Evolutionary conservation across 306 rosid species (phyloP).

Genomic region (Betula pendula): DNA sequence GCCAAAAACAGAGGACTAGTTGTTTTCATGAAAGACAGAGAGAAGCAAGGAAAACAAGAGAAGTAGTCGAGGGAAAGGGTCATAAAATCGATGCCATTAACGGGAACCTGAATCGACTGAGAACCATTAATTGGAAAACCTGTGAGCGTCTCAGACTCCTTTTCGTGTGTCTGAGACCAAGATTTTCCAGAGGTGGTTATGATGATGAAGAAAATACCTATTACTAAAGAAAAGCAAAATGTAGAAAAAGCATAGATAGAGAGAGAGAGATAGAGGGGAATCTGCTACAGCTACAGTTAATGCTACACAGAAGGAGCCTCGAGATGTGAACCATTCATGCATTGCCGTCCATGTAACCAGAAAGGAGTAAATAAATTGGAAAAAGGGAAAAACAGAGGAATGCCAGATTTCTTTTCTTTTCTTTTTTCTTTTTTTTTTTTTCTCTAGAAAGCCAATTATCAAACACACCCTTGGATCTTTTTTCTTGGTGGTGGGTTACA

Average conservation of each 20-base stretch:
- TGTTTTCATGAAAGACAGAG: constrained; percentile 26
- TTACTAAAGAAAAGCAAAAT: background rate
- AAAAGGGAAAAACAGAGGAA: background rate
- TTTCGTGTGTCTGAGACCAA: constrained; percentile 17
- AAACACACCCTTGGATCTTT: background rate
- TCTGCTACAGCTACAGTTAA: constrained; percentile 8
- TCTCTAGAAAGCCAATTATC: background rate
- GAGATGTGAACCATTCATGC: constrained; percentile 5
- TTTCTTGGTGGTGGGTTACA: background rate
- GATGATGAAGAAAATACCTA: constrained; percentile 13
- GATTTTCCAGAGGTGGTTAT: constrained; percentile 17
- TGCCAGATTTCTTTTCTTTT: background rate
- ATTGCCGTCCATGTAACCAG: constrained; percentile 18
- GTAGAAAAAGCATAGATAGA: background rate
- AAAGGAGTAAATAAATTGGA: background rate
- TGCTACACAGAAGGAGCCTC: constrained; percentile 22
- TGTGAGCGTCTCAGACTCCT: constrained; percentile 3
- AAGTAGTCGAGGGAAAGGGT: constrained; percentile 34
- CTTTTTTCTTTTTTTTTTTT: background rate
- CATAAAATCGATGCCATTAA: constrained; percentile 38
- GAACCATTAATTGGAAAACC: constrained; percentile 14
- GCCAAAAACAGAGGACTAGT: constrained; percentile 22
- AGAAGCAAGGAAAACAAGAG: constrained; percentile 19
- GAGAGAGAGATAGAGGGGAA: background rate
- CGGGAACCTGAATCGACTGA: constrained; percentile 32